phyloP scores from a whole-genome alignment of 176 grass and related monocot genomes.

The Ananas comosus region DNA sequence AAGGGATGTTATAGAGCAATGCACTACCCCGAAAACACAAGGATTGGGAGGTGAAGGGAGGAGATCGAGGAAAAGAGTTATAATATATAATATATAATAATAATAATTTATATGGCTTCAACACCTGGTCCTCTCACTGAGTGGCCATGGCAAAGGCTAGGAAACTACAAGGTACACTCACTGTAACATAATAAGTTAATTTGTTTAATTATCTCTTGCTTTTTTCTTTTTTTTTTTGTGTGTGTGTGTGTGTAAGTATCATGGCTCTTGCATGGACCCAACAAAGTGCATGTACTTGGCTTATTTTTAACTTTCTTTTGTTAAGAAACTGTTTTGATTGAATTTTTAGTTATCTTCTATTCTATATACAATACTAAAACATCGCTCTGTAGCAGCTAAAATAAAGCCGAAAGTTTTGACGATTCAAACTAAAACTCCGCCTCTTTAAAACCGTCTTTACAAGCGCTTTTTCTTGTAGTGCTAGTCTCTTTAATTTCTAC shows the following conservation, averaged over 20 bases:
- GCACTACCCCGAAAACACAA: background rate
- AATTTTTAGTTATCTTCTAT: too few species aligned
- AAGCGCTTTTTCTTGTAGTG: too few species aligned
- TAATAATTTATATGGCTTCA: slow-evolving; percentile 28
- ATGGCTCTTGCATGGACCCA: too few species aligned
- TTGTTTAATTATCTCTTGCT: background rate
- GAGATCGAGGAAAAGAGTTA: background rate
- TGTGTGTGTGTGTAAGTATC: background rate
- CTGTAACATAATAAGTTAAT: too few species aligned
- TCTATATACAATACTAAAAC: too few species aligned
- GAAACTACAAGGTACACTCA: slow-evolving; percentile 44
- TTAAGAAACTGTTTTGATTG: too few species aligned
- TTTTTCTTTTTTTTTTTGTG: background rate
- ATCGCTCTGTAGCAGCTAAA: too few species aligned
- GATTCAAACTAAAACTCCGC: too few species aligned
- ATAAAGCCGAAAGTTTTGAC: too few species aligned
- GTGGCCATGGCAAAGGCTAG: slow-evolving; percentile 59
- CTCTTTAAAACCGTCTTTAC: too few species aligned
- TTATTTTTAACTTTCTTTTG: background rate
- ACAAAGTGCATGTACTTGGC: too few species aligned
- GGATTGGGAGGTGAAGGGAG: background rate
- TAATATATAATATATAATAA: background rate
- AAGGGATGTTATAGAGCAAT: background rate
- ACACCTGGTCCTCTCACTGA: slow-evolving; percentile 43
- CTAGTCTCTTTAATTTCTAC: too few species aligned